Percentiles rank a stretch among this genome's conserved stretches.
Conservation (phyloP, 2,329 filamentous ascomycete genomes). For the Scopulariopsis brevicaulis region DNA sequence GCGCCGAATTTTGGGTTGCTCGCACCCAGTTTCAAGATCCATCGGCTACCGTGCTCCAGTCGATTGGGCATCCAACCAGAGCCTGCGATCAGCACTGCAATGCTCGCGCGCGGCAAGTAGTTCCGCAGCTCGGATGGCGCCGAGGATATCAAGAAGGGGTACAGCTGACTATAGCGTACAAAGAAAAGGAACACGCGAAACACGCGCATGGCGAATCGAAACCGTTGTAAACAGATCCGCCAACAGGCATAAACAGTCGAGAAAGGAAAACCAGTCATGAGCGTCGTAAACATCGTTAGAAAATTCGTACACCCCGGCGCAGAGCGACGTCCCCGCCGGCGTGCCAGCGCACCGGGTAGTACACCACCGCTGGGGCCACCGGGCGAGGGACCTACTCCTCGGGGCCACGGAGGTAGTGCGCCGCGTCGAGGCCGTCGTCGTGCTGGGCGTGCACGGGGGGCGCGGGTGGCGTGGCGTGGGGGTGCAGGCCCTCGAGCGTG, state of each 20-base stretch:
- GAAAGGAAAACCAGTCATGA: background rate
- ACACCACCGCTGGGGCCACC: background rate
- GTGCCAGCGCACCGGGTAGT: background rate
- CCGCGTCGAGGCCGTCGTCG: background rate
- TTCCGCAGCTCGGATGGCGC: background rate
- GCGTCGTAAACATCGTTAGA: slow-evolving; percentile 2
- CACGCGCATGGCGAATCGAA: background rate
- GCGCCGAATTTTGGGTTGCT: background rate
- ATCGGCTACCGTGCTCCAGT: background rate
- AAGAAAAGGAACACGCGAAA: background rate
- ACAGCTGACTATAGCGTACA: background rate
- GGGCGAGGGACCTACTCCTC: slow-evolving; percentile 1
- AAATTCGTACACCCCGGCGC: background rate
- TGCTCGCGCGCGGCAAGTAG: background rate
- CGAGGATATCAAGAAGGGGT: background rate
- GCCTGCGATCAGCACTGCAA: background rate
- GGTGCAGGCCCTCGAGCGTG: slow-evolving; percentile 23
- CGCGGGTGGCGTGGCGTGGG: background rate
- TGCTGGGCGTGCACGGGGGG: background rate
- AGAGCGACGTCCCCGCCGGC: background rate
- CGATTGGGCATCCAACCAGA: background rate
- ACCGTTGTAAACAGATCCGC: background rate
- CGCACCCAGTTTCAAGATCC: background rate
- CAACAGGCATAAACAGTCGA: background rate
- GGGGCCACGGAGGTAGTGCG: background rate